Evolutionary conservation across 768 basidiomycete species (phyloP), one percentile per base, ranked within the genome.

Genomic region (Nidularia pulvinata): DNA sequence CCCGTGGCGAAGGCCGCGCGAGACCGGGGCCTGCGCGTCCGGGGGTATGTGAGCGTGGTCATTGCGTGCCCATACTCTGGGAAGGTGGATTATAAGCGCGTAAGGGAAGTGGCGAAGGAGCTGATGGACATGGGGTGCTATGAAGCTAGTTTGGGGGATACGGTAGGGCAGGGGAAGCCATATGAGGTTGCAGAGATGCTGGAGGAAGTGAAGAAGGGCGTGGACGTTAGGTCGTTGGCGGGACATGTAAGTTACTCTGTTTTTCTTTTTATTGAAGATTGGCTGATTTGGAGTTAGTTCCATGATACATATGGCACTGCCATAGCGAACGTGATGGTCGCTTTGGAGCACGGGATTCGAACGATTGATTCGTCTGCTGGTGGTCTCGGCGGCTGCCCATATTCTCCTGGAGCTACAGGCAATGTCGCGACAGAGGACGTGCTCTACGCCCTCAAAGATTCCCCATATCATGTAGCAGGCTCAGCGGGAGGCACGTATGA

Each of bases 351-450:
- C 48, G 95, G 95, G 13, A 71, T 98, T 10, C 80, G 86, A 9
- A 91, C 93, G 2, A 81, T 98, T 43, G 95, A 91, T 63, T 77
- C 90, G 1, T 86, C 89, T 1, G 84, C 97, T 14, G 93, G 88
- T 14, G 95, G 95, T 0, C 84, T 98, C 1, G 95, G 96, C 3
- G 94, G 95, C 14, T 98, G 96, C 63, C 95, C 95, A 2, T 98
- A 93, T 69, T 94, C 95, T 1, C 96, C 95, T 2, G 95, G 95
- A 5, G 95, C 95, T 11, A 95, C 93, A 0, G 95, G 96, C 13
- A 97, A 97, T 60, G 91, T 97, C 14, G 88, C 93, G 0, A 98
- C 96, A 0, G 95, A 98, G 60, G 91, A 96, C 59, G 83, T 96
- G 1, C 76, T 96, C 7, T 94, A 97, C 57, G 89, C 91, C 0